Conservation (phyloP, 768 basidiomycete genomes). For the Leccinum longicurvipes region DNA sequence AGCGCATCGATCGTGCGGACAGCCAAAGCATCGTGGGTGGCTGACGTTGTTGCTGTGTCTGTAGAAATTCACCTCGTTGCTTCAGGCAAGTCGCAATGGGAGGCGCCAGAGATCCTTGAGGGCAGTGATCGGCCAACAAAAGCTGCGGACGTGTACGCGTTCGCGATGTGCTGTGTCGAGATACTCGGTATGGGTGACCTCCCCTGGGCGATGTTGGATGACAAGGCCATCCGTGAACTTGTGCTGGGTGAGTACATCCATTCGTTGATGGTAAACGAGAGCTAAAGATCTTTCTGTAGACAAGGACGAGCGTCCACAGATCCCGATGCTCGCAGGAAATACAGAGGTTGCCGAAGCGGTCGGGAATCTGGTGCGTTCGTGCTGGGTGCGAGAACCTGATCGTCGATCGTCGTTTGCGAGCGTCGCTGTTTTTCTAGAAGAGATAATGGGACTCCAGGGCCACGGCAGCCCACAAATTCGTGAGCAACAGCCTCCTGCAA, state of each 20-base stretch:
- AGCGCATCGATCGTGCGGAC: slow-evolving; percentile 57
- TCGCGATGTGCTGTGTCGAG: slow-evolving; percentile 62
- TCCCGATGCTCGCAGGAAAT: slow-evolving; percentile 38
- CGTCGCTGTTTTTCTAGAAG: slow-evolving; percentile 45
- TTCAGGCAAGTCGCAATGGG: slow-evolving; percentile 69
- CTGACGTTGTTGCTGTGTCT: background rate
- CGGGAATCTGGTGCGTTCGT: slow-evolving; percentile 45
- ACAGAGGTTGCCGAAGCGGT: slow-evolving; percentile 31
- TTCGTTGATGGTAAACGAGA: slow-evolving; percentile 1
- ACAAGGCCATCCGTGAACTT: slow-evolving; percentile 47
- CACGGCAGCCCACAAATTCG: background rate
- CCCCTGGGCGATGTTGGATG: slow-evolving; percentile 53
- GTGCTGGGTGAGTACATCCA: slow-evolving; percentile 43
- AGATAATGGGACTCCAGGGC: slow-evolving; percentile 40
- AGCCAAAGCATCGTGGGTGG: slow-evolving; percentile 40
- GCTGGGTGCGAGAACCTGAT: slow-evolving; percentile 55
- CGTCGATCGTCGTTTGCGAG: slow-evolving; percentile 51
- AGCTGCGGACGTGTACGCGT: slow-evolving; percentile 67
- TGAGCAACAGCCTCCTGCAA: background rate
- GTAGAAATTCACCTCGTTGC: slow-evolving; percentile 17
- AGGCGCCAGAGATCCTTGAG: slow-evolving; percentile 62
- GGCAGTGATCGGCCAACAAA: slow-evolving; percentile 47
- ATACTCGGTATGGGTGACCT: slow-evolving; percentile 59
- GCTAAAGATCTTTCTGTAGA: slow-evolving; percentile 31
- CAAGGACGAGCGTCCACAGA: slow-evolving; percentile 47